Evolutionary conservation across 352 stramenopile species (phyloP), one percentile per base, ranked within the genome.

Genomic region (Globisporangium emineosum): DNA sequence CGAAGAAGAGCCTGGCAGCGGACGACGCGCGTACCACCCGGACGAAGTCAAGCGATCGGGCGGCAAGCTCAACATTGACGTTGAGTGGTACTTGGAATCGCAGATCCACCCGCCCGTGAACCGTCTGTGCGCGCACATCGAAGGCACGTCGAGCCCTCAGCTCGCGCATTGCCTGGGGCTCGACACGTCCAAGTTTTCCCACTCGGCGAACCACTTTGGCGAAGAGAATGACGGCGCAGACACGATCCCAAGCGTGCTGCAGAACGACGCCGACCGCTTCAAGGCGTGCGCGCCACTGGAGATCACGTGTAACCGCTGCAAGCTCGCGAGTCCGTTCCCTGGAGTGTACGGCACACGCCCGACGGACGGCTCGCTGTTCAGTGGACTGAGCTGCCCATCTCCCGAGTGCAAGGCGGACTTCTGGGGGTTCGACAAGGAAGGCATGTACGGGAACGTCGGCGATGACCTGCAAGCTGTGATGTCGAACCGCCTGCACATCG

Each of bases 81-180:
- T 98, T 6, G 94, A 98, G 68, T 99, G 95, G 95, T 99, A 99
- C 71, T 76, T 99, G 17, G 87, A 96, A 64, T 86, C 85, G 37
- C 87, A 96, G 81, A 98, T 99, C 69, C 88, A 99, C 32, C 98
- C 98, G 12, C 97, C 97, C 3, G 96, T 99, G 30, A 96, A 97
- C 66, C 97, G 98, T 74, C 77, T 99, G 64, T 99, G 97, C 60
- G 97, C 98, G 64, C 97, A 98, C 53, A 99, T 99, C 71, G 97
- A 99, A 76, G 97, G 96, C 65, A 99, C 94, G 3, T 97, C 91
- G 30, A 92, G 89, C 27, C 85, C 89, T 10, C 93, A 98, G 49
- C 73, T 99, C 25, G 97, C 97, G 40, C 83, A 98, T 60, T 98
- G 97, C 62, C 83, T 99, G 13, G 97, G 98, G 15, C 79, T 99